Conservation (phyloP, 345 rosid species). For the Lepidium sativum region DNA sequence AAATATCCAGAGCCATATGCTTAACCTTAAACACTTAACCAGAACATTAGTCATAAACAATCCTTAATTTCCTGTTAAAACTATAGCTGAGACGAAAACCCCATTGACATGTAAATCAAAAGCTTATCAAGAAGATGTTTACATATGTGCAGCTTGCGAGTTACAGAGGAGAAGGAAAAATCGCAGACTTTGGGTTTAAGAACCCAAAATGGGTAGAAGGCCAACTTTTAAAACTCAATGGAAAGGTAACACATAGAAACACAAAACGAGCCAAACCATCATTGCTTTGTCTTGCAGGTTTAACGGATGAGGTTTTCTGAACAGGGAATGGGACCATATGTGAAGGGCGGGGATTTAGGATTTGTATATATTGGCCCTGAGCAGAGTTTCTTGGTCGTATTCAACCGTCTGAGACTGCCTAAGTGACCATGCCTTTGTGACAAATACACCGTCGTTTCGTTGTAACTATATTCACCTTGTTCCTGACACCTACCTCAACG, state of each 20-base stretch:
- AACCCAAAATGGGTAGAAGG: slow-evolving; percentile 93
- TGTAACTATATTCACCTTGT: not conserved
- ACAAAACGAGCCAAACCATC: not conserved
- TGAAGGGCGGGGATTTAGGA: slow-evolving; percentile 86
- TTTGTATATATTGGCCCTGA: slow-evolving; percentile 75
- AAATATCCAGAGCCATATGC: not conserved
- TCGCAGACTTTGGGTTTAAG: slow-evolving; percentile 69
- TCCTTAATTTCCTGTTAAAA: not conserved
- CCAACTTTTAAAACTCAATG: slow-evolving; percentile 76
- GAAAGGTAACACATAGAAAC: slow-evolving; percentile 47
- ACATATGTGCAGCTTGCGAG: slow-evolving; percentile 51
- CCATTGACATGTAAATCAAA: not conserved
- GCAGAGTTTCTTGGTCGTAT: slow-evolving; percentile 86
- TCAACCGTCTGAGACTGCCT: slow-evolving; percentile 76
- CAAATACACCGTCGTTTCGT: not conserved
- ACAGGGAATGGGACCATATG: slow-evolving; percentile 77
- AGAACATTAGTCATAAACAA: not conserved
- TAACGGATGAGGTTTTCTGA: not conserved
- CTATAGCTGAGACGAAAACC: not conserved
- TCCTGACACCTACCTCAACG: not conserved
- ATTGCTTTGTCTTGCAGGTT: not conserved
- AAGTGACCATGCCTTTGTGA: slow-evolving; percentile 57
- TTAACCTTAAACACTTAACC: not conserved
- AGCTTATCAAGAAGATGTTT: not conserved
- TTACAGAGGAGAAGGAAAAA: slow-evolving; percentile 88